Evolutionary conservation across 495 filamentous ascomycete species (phyloP).

Genomic region (Peziza echinospora): DNA sequence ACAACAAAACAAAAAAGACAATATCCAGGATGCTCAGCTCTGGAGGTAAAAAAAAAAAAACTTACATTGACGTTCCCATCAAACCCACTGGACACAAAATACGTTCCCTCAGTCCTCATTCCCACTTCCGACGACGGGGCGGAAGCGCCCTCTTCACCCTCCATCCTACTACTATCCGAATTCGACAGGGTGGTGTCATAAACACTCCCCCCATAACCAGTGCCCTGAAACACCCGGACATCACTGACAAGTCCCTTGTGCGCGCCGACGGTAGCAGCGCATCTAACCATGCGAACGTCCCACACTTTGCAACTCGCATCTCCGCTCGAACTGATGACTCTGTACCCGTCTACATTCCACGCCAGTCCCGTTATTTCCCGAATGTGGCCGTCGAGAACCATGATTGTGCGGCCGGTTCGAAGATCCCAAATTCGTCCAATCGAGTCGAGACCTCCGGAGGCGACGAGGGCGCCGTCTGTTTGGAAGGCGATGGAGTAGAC

Average conservation of each 20-base stretch:
- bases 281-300: slow-evolving; percentile 77
- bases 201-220: slow-evolving; percentile 39
- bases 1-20: too few species aligned
- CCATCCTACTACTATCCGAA: slow-evolving; percentile 2
- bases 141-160: slow-evolving; percentile 8
- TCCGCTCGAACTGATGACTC: slow-evolving; percentile 69
- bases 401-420: slow-evolving; percentile 80
- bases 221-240: slow-evolving; percentile 77
- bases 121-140: too few species aligned
- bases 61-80: slow-evolving; percentile 67
- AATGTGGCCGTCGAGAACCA: slow-evolving; percentile 72
- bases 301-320: slow-evolving; percentile 96
- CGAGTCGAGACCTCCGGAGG: slow-evolving; percentile 77
- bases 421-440: slow-evolving; percentile 93
- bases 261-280: slow-evolving; percentile 65
- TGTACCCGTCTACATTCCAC: slow-evolving; percentile 78
- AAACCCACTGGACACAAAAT: slow-evolving; percentile 76
- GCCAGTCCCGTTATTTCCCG: slow-evolving; percentile 80
- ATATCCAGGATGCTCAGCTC: background rate
- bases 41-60: background rate
- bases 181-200: slow-evolving; percentile 22
- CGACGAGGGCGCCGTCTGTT: slow-evolving; percentile 70
- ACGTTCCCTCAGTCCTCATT: slow-evolving; percentile 55
- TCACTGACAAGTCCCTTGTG: slow-evolving; percentile 85
- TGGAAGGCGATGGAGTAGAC: slow-evolving; percentile 80